Percentiles rank a stretch among this genome's conserved stretches.
Evolutionary conservation across 345 rosid species (phyloP).

Genomic region (Euphorbia tirucalli): DNA sequence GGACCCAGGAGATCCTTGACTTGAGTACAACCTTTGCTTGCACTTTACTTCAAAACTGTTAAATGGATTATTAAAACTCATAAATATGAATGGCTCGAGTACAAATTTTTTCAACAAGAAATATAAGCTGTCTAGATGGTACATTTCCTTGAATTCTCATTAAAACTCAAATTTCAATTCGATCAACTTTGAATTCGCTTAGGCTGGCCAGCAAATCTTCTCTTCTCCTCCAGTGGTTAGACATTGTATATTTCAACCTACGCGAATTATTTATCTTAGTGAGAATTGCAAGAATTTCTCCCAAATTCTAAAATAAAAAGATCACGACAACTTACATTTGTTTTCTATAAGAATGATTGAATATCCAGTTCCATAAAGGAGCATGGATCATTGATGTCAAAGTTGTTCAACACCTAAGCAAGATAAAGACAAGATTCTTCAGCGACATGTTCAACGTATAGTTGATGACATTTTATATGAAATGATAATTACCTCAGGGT

Average conservation of each 20-base stretch:
- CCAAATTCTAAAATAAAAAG: not conserved
- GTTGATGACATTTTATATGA: not conserved
- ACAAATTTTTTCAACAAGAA: no score
- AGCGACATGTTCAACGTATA: not conserved
- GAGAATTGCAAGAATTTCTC: not conserved
- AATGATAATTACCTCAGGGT: constrained; percentile 55
- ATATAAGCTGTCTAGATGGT: not conserved
- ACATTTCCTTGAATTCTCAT: not conserved
- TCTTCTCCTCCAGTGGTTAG: not conserved
- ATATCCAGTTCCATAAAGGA: constrained; percentile 70
- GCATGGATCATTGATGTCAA: constrained; percentile 76
- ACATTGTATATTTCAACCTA: not conserved
- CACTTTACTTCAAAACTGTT: no score
- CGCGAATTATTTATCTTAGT: not conserved
- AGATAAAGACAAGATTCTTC: not conserved
- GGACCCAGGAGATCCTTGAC: no score
- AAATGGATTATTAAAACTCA: no score
- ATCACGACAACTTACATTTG: not conserved
- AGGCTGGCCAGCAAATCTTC: not conserved
- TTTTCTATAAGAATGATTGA: constrained; percentile 26
- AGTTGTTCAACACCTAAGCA: constrained; percentile 71
- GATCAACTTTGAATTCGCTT: not conserved
- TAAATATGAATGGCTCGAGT: no score
- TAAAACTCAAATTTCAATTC: not conserved
- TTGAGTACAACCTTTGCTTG: no score